A percentile compares a stretch with the other conserved stretches of the same genome.
These are phyloP conservation scores for Hyaloscypha bicolor DNA, from an alignment of 495 filamentous ascomycete species.

Conservation along the genomic window DNA sequence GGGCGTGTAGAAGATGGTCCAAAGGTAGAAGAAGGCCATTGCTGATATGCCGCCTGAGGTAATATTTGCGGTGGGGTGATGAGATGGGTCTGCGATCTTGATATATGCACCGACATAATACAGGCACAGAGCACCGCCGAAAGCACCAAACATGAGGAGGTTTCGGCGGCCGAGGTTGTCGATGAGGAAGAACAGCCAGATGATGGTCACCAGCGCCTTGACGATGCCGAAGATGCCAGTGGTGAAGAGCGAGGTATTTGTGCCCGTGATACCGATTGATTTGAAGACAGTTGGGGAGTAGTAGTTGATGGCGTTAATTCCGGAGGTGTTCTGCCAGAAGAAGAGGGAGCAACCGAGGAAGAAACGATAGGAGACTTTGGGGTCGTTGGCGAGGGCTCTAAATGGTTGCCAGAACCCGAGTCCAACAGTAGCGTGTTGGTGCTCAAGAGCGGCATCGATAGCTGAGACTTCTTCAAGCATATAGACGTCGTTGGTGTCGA, in stretches of 20 bases:
- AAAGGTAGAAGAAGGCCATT: constrained; percentile 80
- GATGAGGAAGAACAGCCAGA: constrained; percentile 70
- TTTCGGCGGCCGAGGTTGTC: constrained; percentile 67
- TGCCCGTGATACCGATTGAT: constrained; percentile 56
- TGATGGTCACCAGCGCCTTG: constrained; percentile 50
- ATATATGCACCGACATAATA: constrained; percentile 59
- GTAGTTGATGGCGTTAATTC: constrained; percentile 58
- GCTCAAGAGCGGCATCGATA: constrained; percentile 62
- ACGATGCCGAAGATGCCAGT: constrained; percentile 67
- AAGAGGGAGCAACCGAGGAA: constrained; percentile 69
- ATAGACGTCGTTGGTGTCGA: constrained; percentile 60
- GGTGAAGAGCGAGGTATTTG: constrained; percentile 54
- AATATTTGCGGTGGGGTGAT: constrained; percentile 42
- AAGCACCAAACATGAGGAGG: constrained; percentile 49
- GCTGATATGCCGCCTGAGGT: constrained; percentile 64
- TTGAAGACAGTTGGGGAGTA: constrained; percentile 74
- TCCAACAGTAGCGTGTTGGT: constrained; percentile 56
- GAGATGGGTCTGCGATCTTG: constrained; percentile 52
- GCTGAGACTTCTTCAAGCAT: constrained; percentile 65
- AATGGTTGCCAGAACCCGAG: constrained; percentile 71
- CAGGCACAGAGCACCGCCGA: constrained; percentile 58
- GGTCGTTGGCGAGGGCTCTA: constrained; percentile 46
- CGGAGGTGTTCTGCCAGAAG: constrained; percentile 61
- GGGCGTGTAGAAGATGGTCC: constrained; percentile 73
- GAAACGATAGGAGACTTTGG: constrained; percentile 60